Evolutionary conservation across 805 yeast genomes (phyloP), one percentile per base, ranked within the genome.

Genomic region (Saccharomycopsis sp.): DNA sequence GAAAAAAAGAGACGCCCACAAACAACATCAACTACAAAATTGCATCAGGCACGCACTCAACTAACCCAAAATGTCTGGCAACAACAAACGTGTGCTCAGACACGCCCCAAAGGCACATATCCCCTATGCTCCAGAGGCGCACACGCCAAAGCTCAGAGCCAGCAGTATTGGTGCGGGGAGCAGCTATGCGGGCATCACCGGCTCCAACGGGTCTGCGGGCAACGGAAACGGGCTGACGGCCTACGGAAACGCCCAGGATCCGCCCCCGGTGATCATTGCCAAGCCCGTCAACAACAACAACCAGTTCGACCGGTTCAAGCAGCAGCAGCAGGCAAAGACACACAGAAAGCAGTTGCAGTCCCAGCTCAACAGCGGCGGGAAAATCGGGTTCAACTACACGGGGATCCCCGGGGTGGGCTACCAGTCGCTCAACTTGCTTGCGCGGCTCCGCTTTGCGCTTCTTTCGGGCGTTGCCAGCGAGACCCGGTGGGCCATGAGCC

Each of bases 391-490:
- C 29, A 58, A 58, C 46, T 58, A 58, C 40, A 47, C 48, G 23
- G 62, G 62, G 2, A 51, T 61, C 29, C 63, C 62, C 1, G 63
- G 63, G 2, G 61, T 58, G 3, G 60, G 60, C 2, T 18, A 18
- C 15, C 50, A 34, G 21, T 54, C 61, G 4, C 24, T 56, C 14
- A 54, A 52, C n/a, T 24, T 56, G 5, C 12, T 58, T 16, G 34
- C 53, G 16, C 24, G 63, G 24, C 29, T 61, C 24, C 34, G 41
- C 3, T 51, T 58, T 23, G 34, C 61, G 9, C 44, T 61, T 7
- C 34, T 24, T 41, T 52, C 54, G 3, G 9, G 62, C 51, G 15
- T 16, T 57, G 21, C 52, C 2, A 23, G 21, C 18, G 63, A 61
- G 29, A 46, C 54, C 34, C 51, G 59, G 47, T 61, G 63, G 63